Evolutionary conservation across 192 early-diverging fungal species (phyloP), one percentile per base, ranked within the genome.

Genomic region (Martensiomyces pterosporus): DNA sequence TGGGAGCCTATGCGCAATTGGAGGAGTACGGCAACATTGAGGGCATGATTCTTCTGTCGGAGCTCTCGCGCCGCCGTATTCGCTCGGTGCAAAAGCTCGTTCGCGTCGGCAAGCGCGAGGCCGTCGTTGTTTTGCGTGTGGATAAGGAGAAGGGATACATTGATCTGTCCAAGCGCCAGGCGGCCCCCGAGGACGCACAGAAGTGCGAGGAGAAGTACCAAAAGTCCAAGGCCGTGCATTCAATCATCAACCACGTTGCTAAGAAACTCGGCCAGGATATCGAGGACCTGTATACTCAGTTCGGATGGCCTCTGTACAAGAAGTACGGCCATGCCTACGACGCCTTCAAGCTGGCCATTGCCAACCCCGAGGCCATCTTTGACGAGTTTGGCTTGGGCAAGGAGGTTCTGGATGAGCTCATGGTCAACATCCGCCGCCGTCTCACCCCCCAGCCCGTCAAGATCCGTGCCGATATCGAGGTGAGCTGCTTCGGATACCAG

Each of bases 121-220:
- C 95, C 42, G 93, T 91, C 19, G 85, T 91, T 17, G 94, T 97
- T 3, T 79, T 93, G 57, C 77, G 94, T 54, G 94, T 99, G 6
- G 96, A 99, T 76, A 86, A 89, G 76, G 94, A 94, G 65, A 99
- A 97, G 72, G 91, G 94, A 22, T 99, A 99, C 76, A 99, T 99
- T 68, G 96, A 99, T 74, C 67, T 99, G 61, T 94, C 92, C 6
- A 99, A 99, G 82, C 84, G 91, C 63, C 80, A 89, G 53, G 92
- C 93, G 32, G 82, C 83, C 13, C 79, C 86, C 9, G 93, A 94
- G 58, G 94, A 99, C 53, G 80, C 89, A 15, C 77, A 77, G 26
- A 83, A 88, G 64, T 95, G 93, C 70, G 88, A 93, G 60, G 94
- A 97, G 52, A 86, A 85, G 61, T 97, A 82, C 80, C 86, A 86